Conservation (phyloP, 306 rosid genomes). For the Mimosa pudica region DNA sequence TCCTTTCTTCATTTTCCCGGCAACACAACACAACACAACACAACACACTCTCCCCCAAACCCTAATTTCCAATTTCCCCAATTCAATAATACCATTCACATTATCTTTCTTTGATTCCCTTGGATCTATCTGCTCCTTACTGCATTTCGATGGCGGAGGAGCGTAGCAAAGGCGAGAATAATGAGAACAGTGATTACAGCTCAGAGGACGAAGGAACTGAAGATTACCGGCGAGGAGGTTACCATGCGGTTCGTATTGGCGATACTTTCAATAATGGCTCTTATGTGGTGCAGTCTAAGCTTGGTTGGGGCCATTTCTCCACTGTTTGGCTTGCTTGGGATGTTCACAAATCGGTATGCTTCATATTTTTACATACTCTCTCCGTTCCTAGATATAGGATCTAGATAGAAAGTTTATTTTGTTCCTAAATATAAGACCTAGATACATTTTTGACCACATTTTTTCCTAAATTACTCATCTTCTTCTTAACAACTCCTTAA, state of each 20-base stretch:
- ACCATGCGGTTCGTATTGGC: constrained; percentile 91
- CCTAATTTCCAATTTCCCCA: constrained; percentile 46
- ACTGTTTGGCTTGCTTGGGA: constrained; percentile 99
- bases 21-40: constrained; percentile 3
- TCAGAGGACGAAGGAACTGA: constrained; percentile 98
- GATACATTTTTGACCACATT: too few species aligned
- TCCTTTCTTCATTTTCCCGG: constrained; percentile 48
- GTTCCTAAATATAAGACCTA: too few species aligned
- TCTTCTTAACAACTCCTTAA: too few species aligned
- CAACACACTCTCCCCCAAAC: constrained; percentile 40
- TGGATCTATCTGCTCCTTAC: too few species aligned
- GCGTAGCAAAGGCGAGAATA: constrained; percentile 48
- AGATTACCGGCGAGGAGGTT: constrained; percentile 97
- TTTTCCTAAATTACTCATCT: too few species aligned
- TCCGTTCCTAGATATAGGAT: too few species aligned
- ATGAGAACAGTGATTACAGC: constrained; percentile 77
- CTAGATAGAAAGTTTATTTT: too few species aligned
- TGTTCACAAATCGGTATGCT: constrained; percentile 43
- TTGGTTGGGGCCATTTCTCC: constrained; percentile 99
- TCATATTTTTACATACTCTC: too few species aligned
- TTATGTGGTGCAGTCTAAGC: constrained; percentile 88
- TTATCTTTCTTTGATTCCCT: neutral
- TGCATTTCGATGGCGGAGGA: constrained; percentile 64
- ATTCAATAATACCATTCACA: neutral
- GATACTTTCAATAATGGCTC: constrained; percentile 79